Evolutionary conservation across 148 eudicot species (phyloP).

Genomic region (Silene uniflora): DNA sequence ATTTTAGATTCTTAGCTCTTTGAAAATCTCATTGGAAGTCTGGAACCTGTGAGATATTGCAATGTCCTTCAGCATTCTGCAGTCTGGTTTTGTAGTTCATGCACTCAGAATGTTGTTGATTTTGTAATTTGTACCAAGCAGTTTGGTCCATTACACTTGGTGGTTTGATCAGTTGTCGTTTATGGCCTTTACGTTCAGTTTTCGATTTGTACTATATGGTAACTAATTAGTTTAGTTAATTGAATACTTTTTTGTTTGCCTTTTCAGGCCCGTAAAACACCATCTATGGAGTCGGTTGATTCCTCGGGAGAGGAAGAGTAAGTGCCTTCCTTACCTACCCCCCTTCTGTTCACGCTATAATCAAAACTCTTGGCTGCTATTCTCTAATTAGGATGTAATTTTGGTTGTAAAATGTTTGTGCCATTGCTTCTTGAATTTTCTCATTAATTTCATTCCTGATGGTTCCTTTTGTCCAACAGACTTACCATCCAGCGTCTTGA

Average conservation of each 20-base stretch:
- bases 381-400: not conserved
- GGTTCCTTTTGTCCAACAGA: constrained; percentile 35
- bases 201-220: not conserved
- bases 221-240: not conserved
- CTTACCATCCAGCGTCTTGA: constrained; percentile 95
- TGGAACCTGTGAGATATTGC: not conserved
- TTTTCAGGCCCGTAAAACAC: constrained; percentile 68
- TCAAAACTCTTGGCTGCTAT: not conserved
- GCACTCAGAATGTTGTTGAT: too few species aligned
- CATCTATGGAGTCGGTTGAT: constrained; percentile 87
- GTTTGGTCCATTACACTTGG: not conserved
- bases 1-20: not conserved
- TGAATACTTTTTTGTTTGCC: constrained; percentile 13
- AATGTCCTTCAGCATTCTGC: not conserved
- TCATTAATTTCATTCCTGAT: not conserved
- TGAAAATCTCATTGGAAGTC: not conserved
- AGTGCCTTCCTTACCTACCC: constrained; percentile 27
- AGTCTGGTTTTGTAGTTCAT: too few species aligned
- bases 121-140: too few species aligned
- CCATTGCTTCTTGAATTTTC: not conserved
- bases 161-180: not conserved
- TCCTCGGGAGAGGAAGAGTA: constrained; percentile 99
- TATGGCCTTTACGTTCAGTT: not conserved
- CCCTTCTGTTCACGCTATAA: not conserved
- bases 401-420: not conserved